Evolutionary conservation across 257 asterid genomes (phyloP).

Genomic region (Coffea canephora): DNA sequence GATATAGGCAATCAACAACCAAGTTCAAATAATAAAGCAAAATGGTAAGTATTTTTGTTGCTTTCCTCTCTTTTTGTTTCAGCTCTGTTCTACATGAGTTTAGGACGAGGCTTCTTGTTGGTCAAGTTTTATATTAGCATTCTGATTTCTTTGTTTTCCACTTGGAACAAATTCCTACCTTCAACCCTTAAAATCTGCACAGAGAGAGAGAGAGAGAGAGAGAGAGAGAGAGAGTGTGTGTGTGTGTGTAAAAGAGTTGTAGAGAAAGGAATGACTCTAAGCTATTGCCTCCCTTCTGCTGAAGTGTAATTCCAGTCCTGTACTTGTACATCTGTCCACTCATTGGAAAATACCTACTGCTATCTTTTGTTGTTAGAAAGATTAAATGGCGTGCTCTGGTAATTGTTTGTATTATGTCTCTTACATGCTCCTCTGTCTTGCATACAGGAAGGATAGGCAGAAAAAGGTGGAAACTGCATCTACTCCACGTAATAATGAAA

Average conservation of each 20-base stretch:
- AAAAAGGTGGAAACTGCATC: constrained; percentile 34
- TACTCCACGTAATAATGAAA: constrained; percentile 38
- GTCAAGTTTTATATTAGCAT: constrained; percentile 5
- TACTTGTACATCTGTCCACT: background rate
- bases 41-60: constrained; percentile 39
- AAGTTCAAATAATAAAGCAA: constrained; percentile 38
- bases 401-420: background rate
- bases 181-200: background rate
- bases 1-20: constrained; percentile 45
- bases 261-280: background rate
- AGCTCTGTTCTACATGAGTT: background rate
- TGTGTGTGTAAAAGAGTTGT: too few relatives aligned
- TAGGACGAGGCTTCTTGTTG: constrained; percentile 2
- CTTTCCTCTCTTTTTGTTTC: constrained; percentile 11
- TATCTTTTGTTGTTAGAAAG: background rate
- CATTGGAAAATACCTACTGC: background rate
- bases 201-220: background rate
- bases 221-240: too few relatives aligned
- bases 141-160: background rate
- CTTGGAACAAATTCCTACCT: background rate
- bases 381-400: background rate
- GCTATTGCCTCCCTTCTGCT: background rate
- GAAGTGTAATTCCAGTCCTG: background rate
- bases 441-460: constrained; percentile 56
- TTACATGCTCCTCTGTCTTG: constrained; percentile 10